Conservation (phyloP, 1,284 basidiomycete species). For the Cutaneotrichosporon sp. region DNA sequence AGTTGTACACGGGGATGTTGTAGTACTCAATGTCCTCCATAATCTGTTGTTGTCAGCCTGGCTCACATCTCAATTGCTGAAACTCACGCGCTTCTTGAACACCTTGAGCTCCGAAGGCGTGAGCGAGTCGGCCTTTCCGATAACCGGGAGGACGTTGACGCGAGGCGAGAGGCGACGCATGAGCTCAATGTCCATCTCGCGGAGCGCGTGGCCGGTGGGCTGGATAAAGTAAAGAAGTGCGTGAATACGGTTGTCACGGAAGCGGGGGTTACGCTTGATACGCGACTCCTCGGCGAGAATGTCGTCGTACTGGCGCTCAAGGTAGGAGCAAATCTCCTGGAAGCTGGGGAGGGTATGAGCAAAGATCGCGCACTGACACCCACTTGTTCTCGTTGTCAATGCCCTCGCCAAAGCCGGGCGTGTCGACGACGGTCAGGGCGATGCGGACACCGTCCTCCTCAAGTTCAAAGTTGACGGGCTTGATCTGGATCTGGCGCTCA, state of each 20-base stretch:
- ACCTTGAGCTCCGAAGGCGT: conserved; percentile 85
- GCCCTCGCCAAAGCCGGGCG: conserved; percentile 97
- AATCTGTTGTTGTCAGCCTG: conserved; percentile 60
- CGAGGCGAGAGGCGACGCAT: conserved; percentile 95
- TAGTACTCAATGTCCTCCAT: conserved; percentile 99
- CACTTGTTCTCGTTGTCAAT: conserved; percentile 98
- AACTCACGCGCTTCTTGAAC: conserved; percentile 90
- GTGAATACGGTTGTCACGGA: conserved; percentile 96
- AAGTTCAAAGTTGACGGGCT: conserved; percentile 92
- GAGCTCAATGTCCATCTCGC: conserved; percentile 98
- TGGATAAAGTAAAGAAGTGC: conserved; percentile 98
- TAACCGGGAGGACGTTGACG: conserved; percentile 98
- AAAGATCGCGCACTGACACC: conserved; percentile 49
- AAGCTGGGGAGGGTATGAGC: conserved; percentile 61
- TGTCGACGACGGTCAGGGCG: conserved; percentile 96
- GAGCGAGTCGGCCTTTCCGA: conserved; percentile 95
- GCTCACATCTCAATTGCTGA: background rate
- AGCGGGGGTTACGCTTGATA: conserved; percentile 99
- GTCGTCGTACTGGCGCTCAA: conserved; percentile 99
- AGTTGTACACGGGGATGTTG: conserved; percentile 98
- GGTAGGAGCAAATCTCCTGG: conserved; percentile 92
- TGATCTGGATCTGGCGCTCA: conserved; percentile 93
- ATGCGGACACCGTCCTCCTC: conserved; percentile 99
- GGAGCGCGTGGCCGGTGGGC: conserved; percentile 82
- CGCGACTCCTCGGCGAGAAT: conserved; percentile 98